phyloP scores from a whole-genome alignment of 176 grass and related monocot species.

The Phyllostachys edulis region DNA sequence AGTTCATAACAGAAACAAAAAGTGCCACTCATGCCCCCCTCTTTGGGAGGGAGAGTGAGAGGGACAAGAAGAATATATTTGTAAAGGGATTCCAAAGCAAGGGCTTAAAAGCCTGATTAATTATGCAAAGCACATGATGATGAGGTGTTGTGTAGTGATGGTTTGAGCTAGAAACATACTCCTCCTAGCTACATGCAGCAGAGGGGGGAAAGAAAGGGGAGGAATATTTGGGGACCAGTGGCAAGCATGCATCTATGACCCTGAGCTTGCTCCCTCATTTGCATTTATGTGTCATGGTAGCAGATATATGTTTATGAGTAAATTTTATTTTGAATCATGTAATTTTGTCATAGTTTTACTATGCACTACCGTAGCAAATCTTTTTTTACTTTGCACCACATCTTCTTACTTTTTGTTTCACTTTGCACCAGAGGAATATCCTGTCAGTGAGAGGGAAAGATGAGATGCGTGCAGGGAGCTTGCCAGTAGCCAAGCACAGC shows the following conservation, averaged over 20 bases:
- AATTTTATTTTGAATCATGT: too few species aligned
- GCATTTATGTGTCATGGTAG: slow-evolving; percentile 23
- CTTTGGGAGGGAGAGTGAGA: slow-evolving; percentile 14
- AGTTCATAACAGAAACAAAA: slow-evolving; percentile 41
- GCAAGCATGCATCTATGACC: slow-evolving; percentile 40
- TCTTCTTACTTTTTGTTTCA: too few species aligned
- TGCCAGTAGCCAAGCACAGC: too few species aligned
- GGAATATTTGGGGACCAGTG: slow-evolving; percentile 56
- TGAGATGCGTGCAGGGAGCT: too few species aligned
- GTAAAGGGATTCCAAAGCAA: slow-evolving; percentile 37
- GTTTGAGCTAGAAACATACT: slow-evolving; percentile 16
- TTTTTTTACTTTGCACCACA: too few species aligned
- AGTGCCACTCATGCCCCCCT: slow-evolving; percentile 30
- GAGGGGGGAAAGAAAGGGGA: not conserved
- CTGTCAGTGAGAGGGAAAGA: too few species aligned
- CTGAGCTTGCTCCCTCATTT: slow-evolving; percentile 19
- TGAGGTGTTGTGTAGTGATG: slow-evolving; percentile 3
- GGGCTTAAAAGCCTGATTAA: slow-evolving; percentile 31
- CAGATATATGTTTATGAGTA: not conserved
- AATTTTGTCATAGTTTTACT: too few species aligned
- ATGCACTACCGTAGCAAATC: too few species aligned
- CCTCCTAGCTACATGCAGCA: not conserved
- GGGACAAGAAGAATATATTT: slow-evolving; percentile 55
- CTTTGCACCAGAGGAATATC: too few species aligned
- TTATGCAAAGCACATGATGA: slow-evolving; percentile 49